phyloP scores from a whole-genome alignment of 768 basidiomycete genomes.

The Nidularia pulvinata region DNA sequence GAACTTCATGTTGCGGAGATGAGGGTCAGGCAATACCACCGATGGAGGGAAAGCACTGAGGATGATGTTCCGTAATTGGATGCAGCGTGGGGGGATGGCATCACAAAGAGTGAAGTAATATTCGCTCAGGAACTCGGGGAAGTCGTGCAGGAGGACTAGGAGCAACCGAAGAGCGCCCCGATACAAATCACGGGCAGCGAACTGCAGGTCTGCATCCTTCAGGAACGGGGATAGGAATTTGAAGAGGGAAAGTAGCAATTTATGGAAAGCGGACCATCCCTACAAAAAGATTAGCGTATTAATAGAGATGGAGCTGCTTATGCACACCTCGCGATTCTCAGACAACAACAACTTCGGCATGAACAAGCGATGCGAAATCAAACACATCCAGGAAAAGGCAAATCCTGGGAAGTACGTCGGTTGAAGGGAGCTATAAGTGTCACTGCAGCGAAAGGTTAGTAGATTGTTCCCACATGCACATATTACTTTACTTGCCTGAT shows the following conservation, averaged over 20 bases:
- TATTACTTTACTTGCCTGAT: constrained; percentile 61
- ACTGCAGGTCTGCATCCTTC: constrained; percentile 76
- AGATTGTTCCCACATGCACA: background rate
- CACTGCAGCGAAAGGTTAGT: constrained; percentile 43
- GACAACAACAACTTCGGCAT: constrained; percentile 94
- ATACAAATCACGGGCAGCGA: constrained; percentile 85
- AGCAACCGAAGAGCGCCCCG: constrained; percentile 89
- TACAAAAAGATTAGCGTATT: constrained; percentile 20
- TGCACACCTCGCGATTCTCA: constrained; percentile 80
- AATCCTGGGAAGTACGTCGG: constrained; percentile 98
- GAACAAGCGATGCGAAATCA: constrained; percentile 95
- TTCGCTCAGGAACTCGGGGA: constrained; percentile 97
- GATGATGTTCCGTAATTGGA: constrained; percentile 96
- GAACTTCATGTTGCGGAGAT: constrained; percentile 72
- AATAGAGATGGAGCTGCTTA: background rate
- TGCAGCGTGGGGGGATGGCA: constrained; percentile 88
- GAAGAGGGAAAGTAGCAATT: constrained; percentile 90
- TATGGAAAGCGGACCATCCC: constrained; percentile 98
- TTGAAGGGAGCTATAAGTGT: constrained; percentile 94
- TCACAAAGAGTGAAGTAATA: constrained; percentile 97
- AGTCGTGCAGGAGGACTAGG: constrained; percentile 96
- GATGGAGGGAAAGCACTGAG: constrained; percentile 92
- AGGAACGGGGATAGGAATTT: constrained; percentile 95
- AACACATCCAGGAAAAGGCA: constrained; percentile 97
- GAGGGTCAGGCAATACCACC: constrained; percentile 82